These are phyloP conservation scores for Rhynchospora tenuis DNA, from an alignment of 176 grass and related monocot species.

Conservation along the genomic window DNA sequence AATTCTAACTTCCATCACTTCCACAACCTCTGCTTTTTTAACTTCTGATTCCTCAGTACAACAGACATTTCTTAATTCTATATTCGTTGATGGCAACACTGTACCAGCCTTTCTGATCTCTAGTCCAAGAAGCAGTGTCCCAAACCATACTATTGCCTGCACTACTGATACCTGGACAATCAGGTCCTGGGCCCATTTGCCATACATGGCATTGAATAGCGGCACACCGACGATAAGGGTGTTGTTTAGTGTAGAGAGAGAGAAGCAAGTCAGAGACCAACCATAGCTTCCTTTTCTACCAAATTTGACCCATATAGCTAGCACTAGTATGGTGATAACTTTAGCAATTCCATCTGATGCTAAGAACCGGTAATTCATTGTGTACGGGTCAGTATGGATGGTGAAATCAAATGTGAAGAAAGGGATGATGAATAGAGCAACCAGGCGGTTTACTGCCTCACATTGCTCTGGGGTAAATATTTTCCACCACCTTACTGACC, in stretches of 20 bases:
- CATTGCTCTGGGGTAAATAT: conserved; percentile 78
- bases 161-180: conserved; percentile 76
- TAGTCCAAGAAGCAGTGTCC: conserved; percentile 46
- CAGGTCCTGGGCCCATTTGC: conserved; percentile 83
- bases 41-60: not conserved
- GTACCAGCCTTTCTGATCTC: conserved; percentile 51
- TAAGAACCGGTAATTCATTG: conserved; percentile 57
- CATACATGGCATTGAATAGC: conserved; percentile 83
- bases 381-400: conserved; percentile 52
- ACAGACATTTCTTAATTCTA: not conserved
- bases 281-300: not conserved
- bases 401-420: conserved; percentile 95
- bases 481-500: conserved; percentile 79
- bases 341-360: conserved; percentile 72
- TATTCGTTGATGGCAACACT: not conserved
- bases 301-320: conserved; percentile 36
- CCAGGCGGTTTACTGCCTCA: conserved; percentile 66
- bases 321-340: conserved; percentile 25
- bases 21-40: conserved; percentile 21
- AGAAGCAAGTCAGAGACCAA: conserved; percentile 73
- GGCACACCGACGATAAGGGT: conserved; percentile 82
- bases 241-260: conserved; percentile 75
- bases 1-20: not conserved
- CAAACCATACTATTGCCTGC: conserved; percentile 63
- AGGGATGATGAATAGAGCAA: conserved; percentile 61